A percentile compares a stretch with the other conserved stretches of the same genome.
phyloP scores from a whole-genome alignment of 2,329 filamentous ascomycete genomes.

The Ilyonectria mors-panacis region DNA sequence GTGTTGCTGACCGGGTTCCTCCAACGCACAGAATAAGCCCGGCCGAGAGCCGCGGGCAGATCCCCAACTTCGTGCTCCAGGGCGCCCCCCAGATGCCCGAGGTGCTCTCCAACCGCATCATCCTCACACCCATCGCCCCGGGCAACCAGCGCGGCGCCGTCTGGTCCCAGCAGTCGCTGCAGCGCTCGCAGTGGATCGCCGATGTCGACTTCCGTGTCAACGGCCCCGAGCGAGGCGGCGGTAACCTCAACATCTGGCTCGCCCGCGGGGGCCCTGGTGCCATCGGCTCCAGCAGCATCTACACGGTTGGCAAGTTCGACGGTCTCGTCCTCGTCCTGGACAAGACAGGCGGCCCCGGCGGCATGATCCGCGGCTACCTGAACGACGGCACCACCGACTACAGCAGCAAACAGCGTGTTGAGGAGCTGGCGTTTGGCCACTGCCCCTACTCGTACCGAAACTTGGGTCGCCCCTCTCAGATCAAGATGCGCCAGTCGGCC shows the following conservation, averaged over 20 bases:
- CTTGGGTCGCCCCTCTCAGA: conserved; percentile 83
- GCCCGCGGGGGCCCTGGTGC: conserved; percentile 76
- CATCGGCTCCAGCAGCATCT: conserved; percentile 83
- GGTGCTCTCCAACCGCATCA: conserved; percentile 88
- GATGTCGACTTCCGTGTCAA: conserved; percentile 91
- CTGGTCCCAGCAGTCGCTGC: conserved; percentile 79
- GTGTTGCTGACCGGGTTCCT: conserved; percentile 29
- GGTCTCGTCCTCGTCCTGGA: conserved; percentile 92
- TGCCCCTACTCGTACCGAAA: conserved; percentile 95
- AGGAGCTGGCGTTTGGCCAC: conserved; percentile 91
- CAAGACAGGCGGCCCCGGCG: conserved; percentile 81
- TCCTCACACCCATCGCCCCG: conserved; percentile 90
- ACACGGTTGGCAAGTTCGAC: conserved; percentile 88
- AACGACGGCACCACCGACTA: conserved; percentile 92
- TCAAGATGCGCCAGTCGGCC: conserved; percentile 79
- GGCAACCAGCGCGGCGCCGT: conserved; percentile 88
- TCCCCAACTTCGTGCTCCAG: conserved; percentile 70
- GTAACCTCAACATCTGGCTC: conserved; percentile 96
- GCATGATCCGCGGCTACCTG: conserved; percentile 90
- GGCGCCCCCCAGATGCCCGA: conserved; percentile 71
- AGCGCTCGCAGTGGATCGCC: conserved; percentile 81
- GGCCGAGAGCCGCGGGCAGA: conserved; percentile 62
- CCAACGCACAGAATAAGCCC: conserved; percentile 72
- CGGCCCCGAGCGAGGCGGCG: conserved; percentile 86
- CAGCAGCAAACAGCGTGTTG: conserved; percentile 81